A percentile compares a stretch with the other conserved stretches of the same genome.
Conservation (phyloP, 164 flowering plant species). For the Stephania cephalantha region DNA sequence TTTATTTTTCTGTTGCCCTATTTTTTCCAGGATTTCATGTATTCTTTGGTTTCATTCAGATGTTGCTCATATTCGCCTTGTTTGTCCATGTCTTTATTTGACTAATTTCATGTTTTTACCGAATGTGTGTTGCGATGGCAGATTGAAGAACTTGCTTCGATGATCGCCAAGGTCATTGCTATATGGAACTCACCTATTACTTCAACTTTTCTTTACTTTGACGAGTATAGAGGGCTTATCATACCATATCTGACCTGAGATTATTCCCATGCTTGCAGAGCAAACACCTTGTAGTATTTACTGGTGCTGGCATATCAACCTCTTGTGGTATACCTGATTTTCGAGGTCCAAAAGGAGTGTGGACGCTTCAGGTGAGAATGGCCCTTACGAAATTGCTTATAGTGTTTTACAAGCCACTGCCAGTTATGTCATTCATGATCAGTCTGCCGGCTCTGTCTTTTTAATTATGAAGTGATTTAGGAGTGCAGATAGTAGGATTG, state of each 20-base stretch:
- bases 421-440: background rate
- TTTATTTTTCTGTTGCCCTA: too few relatives aligned
- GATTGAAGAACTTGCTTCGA: constrained; percentile 59
- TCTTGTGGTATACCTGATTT: constrained; percentile 99
- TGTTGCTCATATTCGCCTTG: background rate
- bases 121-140: constrained; percentile 21
- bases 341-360: constrained; percentile 97
- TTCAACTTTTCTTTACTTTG: background rate
- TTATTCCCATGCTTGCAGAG: constrained; percentile 53
- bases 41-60: background rate
- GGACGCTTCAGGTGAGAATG: constrained; percentile 89
- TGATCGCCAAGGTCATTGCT: constrained; percentile 56
- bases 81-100: too few relatives aligned
- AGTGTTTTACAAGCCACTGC: background rate
- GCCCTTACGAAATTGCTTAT: background rate
- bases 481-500: background rate
- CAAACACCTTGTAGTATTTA: constrained; percentile 94
- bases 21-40: background rate
- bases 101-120: constrained; percentile 4
- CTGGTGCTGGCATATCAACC: constrained; percentile 99
- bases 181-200: background rate
- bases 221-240: background rate
- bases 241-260: background rate
- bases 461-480: background rate
- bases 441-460: background rate